A percentile compares a stretch with the other conserved stretches of the same genome.
Evolutionary conservation across 176 grass and related monocot species (phyloP).

Genomic region (Avena insularis): DNA sequence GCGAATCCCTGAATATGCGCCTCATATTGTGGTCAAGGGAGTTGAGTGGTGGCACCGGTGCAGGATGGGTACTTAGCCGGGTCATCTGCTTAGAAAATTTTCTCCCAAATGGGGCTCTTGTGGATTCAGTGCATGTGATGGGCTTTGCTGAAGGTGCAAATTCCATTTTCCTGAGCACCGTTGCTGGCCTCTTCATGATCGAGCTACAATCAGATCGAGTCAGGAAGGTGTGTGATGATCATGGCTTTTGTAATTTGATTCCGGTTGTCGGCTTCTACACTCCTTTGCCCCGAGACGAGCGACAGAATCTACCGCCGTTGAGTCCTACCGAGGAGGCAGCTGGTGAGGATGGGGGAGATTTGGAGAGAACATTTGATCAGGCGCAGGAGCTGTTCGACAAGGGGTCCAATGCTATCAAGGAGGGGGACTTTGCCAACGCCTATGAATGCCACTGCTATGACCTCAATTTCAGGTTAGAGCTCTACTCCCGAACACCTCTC

Average conservation of each 20-base stretch:
- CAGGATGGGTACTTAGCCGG: not conserved
- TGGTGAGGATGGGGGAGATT: not conserved
- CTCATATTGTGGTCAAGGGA: not conserved
- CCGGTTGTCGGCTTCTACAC: not conserved
- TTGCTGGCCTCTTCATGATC: not conserved
- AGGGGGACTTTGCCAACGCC: not conserved
- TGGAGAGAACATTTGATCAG: not conserved
- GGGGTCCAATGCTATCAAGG: constrained; percentile 6
- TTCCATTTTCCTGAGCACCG: not conserved
- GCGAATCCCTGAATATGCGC: not conserved
- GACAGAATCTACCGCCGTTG: not conserved
- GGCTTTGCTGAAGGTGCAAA: not conserved
- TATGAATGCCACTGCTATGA: not conserved
- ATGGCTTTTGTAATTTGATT: not conserved
- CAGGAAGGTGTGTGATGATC: not conserved
- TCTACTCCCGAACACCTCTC: not conserved
- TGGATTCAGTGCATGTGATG: not conserved
- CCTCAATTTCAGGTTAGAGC: not conserved
- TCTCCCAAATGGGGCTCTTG: not conserved
- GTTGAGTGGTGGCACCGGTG: not conserved
- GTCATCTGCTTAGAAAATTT: not conserved
- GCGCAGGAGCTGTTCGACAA: not conserved
- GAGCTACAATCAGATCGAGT: not conserved
- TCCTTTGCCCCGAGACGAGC: not conserved
- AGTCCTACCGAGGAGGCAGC: not conserved